These are phyloP conservation scores for Saccharomycopsis vini DNA, from an alignment of 805 yeast species.

Conservation along the genomic window DNA sequence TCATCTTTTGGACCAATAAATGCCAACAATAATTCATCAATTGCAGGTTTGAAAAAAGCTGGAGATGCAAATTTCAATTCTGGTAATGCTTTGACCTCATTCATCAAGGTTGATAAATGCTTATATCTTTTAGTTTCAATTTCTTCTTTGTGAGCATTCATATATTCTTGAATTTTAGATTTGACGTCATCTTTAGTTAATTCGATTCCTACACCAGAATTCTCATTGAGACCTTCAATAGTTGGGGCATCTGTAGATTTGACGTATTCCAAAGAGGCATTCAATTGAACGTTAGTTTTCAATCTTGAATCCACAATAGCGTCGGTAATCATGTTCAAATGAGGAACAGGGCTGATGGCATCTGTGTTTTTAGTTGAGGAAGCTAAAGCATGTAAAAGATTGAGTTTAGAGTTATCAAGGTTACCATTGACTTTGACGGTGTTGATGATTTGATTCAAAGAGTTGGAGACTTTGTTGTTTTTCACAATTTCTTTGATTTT, in stretches of 20 bases:
- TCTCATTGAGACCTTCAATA: constrained; percentile 44
- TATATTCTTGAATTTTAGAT: constrained; percentile 46
- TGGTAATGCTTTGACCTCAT: constrained; percentile 64
- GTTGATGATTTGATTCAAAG: constrained; percentile 51
- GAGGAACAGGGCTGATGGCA: constrained; percentile 28
- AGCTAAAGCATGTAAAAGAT: constrained; percentile 72
- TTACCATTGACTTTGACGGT: constrained; percentile 23
- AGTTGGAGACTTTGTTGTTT: constrained; percentile 73
- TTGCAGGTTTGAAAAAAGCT: constrained; percentile 71
- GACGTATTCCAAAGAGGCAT: constrained; percentile 71
- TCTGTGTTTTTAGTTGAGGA: constrained; percentile 53
- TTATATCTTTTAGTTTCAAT: constrained; percentile 71
- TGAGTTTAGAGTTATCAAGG: constrained; percentile 50
- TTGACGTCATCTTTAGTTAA: constrained; percentile 60
- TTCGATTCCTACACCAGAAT: constrained; percentile 75
- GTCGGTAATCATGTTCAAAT: constrained; percentile 44
- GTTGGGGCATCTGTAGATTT: constrained; percentile 41
- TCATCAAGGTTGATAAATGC: constrained; percentile 66
- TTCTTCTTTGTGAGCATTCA: constrained; percentile 48
- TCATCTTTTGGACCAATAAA: constrained; percentile 93
- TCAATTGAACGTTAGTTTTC: constrained; percentile 62
- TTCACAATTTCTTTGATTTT: constrained; percentile 74
- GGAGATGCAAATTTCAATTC: constrained; percentile 91
- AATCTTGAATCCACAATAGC: constrained; percentile 60
- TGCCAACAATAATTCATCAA: constrained; percentile 67